These are phyloP conservation scores for Bruguiera gymnorhiza DNA, from an alignment of 345 rosid genomes.

Conservation along the genomic window DNA sequence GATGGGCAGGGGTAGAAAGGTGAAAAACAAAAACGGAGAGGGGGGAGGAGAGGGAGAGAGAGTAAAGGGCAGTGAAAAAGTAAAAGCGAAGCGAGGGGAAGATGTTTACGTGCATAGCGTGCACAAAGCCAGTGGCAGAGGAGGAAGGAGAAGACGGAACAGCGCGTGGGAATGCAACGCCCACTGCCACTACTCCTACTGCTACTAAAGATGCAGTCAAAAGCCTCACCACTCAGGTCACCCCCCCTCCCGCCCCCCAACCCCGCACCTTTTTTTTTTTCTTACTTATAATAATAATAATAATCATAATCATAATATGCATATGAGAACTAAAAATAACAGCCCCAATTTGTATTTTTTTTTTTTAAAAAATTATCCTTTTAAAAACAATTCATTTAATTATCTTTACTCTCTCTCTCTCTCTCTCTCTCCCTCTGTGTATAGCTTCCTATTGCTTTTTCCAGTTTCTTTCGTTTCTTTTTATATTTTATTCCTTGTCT, in stretches of 20 bases:
- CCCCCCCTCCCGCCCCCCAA: conserved; percentile 1
- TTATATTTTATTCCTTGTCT: conserved; percentile 17
- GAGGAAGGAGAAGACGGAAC: conserved; percentile 68
- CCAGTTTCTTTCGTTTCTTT: not conserved
- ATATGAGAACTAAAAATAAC: too few species aligned
- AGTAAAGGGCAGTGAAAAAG: not conserved
- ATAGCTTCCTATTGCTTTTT: too few species aligned
- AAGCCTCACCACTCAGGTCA: conserved; percentile 96
- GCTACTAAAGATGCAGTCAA: conserved; percentile 91
- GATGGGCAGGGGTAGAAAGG: conserved; percentile 15
- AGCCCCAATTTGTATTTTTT: too few species aligned
- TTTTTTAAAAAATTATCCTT: too few species aligned
- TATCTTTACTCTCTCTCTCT: too few species aligned
- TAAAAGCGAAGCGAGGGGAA: not conserved
- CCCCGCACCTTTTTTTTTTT: not conserved
- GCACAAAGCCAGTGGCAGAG: conserved; percentile 81
- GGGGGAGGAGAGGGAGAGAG: not conserved
- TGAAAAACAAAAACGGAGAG: not conserved
- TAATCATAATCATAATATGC: too few species aligned
- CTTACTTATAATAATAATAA: not conserved
- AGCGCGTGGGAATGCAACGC: conserved; percentile 75
- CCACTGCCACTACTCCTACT: conserved; percentile 30
- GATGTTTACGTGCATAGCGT: conserved; percentile 97
- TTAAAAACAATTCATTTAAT: too few species aligned
- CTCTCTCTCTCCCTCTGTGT: too few species aligned